A percentile compares a stretch with the other conserved stretches of the same genome.
phyloP scores from a whole-genome alignment of 1,139 yeast genomes.

The Suhomyces wounanorum region DNA sequence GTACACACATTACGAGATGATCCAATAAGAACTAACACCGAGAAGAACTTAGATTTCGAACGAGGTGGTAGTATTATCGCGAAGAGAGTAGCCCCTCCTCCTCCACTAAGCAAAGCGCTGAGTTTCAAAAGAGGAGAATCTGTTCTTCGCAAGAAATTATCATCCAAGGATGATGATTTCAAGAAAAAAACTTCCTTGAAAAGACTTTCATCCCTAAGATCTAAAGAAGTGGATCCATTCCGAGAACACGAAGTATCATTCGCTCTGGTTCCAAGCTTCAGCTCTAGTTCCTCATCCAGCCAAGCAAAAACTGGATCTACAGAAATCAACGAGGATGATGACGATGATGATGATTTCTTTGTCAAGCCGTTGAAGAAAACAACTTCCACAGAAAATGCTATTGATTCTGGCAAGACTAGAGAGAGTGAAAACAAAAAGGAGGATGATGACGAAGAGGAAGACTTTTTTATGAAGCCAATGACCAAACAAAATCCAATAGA shows the following conservation, averaged over 20 bases:
- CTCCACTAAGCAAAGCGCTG: conserved; percentile 39
- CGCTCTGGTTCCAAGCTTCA: conserved; percentile 65
- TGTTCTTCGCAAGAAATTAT: conserved; percentile 11
- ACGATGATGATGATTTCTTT: conserved; percentile 33
- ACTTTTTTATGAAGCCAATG: conserved; percentile 34
- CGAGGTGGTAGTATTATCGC: conserved; percentile 50
- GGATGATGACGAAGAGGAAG: conserved; percentile 28
- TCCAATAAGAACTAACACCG: neutral
- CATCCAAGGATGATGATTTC: conserved; percentile 2
- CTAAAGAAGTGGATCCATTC: conserved; percentile 48
- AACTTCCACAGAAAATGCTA: neutral
- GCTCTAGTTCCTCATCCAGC: neutral
- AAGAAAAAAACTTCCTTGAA: neutral
- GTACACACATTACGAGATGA: conserved; percentile 35
- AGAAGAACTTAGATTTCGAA: conserved; percentile 9
- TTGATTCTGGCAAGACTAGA: conserved; percentile 1
- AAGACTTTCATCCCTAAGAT: conserved; percentile 17
- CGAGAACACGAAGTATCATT: conserved; percentile 70
- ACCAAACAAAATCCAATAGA: neutral
- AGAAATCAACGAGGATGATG: conserved; percentile 17
- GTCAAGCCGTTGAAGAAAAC: conserved; percentile 23
- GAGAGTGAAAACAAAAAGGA: conserved; percentile 17
- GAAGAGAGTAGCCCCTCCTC: conserved; percentile 74
- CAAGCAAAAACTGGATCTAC: neutral
- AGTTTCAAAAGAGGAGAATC: conserved; percentile 17